These are phyloP conservation scores for Pseudomonodictys pantanalensis DNA, from an alignment of 495 filamentous ascomycete species.

Conservation along the genomic window DNA sequence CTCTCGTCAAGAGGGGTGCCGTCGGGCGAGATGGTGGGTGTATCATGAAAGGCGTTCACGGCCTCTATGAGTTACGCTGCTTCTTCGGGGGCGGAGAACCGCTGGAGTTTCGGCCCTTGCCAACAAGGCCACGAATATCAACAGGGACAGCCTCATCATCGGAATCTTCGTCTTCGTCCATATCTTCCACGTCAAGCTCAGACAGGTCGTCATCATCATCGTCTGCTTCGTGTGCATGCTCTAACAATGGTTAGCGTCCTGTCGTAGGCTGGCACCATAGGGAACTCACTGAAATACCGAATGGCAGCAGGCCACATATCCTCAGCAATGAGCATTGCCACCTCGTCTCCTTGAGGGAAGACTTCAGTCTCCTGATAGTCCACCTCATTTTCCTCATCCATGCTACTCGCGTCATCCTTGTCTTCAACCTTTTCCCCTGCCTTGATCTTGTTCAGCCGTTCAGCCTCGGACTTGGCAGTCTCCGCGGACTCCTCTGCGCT, in stretches of 20 bases:
- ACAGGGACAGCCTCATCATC: constrained; percentile 50
- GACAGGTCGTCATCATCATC: constrained; percentile 49
- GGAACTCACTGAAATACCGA: constrained; percentile 80
- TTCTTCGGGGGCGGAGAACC: constrained; percentile 30
- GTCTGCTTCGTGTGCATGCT: constrained; percentile 62
- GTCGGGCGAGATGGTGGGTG: not conserved
- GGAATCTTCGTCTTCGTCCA: constrained; percentile 46
- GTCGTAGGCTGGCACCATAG: not conserved
- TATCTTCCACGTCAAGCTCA: constrained; percentile 59
- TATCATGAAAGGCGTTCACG: too few species aligned
- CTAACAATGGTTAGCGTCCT: constrained; percentile 41
- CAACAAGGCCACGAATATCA: constrained; percentile 41
- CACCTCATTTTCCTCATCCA: constrained; percentile 54
- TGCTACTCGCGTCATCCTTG: constrained; percentile 48
- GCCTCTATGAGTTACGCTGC: constrained; percentile 16
- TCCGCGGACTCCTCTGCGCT: constrained; percentile 65
- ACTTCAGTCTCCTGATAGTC: constrained; percentile 64
- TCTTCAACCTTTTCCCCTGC: constrained; percentile 56
- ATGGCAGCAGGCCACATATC: constrained; percentile 84
- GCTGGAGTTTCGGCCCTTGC: constrained; percentile 31
- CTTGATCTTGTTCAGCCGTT: constrained; percentile 55
- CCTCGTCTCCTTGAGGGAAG: constrained; percentile 73
- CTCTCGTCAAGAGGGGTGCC: not conserved
- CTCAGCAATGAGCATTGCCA: constrained; percentile 76
- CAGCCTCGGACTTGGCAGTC: constrained; percentile 56